Evolutionary conservation across 148 eudicot genomes (phyloP), one percentile per base, ranked within the genome.

Genomic region (Heliosperma pusillum): DNA sequence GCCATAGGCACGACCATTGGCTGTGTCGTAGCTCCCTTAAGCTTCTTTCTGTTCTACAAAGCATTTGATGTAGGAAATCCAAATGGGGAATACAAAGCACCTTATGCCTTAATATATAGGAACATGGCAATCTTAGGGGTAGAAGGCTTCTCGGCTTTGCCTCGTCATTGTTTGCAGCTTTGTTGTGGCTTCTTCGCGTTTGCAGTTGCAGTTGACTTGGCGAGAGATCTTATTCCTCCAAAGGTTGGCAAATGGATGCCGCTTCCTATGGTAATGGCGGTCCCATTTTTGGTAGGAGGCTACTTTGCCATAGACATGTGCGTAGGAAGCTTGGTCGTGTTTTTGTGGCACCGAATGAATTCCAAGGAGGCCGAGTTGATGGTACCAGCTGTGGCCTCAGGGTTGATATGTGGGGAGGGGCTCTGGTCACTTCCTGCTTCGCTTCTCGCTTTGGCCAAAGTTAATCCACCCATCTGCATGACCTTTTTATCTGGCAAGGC

Each of bases 41-140:
- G 85, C 26, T 90, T 90, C 84, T 80, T 86, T 24, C 81, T 91
- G 13, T 89, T 84, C 64, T 89, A 89, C 87, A 86, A 83, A 76
- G 91, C 93, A 1, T 89, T 89, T 53, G 91, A 89, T 44, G 80
- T 91, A 10, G 92, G 93, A 45, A 81, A 89, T 50, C 92, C 92
- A 0, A 69, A 86, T 1, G 91, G 91, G 11, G 86, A 84, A 12
- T 90, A 87, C 73, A 88, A 88, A 78, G 92, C 96, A 20, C 96
- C 96, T 1, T 90, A 88, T 66, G 96, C 90, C 0, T 17, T 88
- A 36, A 80, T 88, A 33, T 88, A 90, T 24, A 75, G 92, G 65
- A 90, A 88, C 86, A 88, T 90, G 96, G 96, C 96, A 0, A 87
- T 88, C 27, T 76, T 91, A n/a, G 91, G 97, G 2, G 97, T 88